Base-by-base conservation (phyloP, 306 rosid genomes). In the Cucumis sativus region DNA sequence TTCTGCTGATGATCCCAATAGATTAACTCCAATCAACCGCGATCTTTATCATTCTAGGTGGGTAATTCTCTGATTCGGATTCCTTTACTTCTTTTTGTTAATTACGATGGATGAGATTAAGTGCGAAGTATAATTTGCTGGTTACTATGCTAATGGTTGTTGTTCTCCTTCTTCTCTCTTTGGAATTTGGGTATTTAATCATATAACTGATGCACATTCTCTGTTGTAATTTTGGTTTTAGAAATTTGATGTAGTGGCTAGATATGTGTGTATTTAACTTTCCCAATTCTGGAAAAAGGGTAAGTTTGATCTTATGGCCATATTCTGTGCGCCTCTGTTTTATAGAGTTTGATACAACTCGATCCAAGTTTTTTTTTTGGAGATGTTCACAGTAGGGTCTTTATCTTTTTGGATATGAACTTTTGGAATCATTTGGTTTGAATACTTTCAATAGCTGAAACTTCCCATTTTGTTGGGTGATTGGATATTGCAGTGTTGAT, bases 41-140 rank as follows among this genome's bases (percentile, higher is more conserved):
- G 94, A 96, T 89, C 96, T 96, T 80, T 96, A 92, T 78, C 98
- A 88, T 84, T 96, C 97, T 82, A 88, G 98, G 99, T 87, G 2
- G 0, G 47, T 52, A 5, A 33, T 17, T 40, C 45, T 78, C 51
- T 33, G 74, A 75, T 69, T 78, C 33, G 21, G 20, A 33, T 23
- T 78, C 35, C 3, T 63, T 2, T 39, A 0, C n/a, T 35, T 59
- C 14, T 33, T 54, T 16, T 30, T 64, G 25, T 13, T 52, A 17
- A 72, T 54, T 47, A 16, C 25, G 25, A 14, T 47, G 59, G 76
- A 49, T 21, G 1, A 47, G 59, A 45, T 71, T 51, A 7, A 41
- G 21, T 25, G 12, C 37, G 0, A 47, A 43, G 20, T 49, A 49
- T 14, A 49, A 49, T 71, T 28, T 45, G 20, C 39, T 11, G 57